phyloP scores from a whole-genome alignment of 1,284 basidiomycete species.

The Heterobasidion occidentale region DNA sequence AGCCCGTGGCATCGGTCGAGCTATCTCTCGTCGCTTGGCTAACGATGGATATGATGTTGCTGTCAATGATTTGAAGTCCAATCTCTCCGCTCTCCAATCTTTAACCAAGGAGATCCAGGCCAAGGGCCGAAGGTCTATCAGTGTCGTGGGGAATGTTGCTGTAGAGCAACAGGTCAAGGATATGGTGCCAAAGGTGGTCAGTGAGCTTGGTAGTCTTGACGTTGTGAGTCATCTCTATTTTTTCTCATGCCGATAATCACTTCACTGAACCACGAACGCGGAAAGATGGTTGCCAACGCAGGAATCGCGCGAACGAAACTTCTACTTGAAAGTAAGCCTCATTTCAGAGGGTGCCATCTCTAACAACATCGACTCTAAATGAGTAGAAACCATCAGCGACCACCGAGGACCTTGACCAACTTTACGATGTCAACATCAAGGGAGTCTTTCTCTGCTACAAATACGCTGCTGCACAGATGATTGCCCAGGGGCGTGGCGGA shows the following conservation, averaged over 20 bases:
- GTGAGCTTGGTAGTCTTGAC: conserved; percentile 25
- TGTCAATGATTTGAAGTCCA: conserved; percentile 9
- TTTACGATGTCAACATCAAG: neutral
- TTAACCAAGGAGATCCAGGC: neutral
- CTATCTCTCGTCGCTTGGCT: conserved; percentile 12
- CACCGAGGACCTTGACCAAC: neutral
- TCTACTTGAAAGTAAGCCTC: conserved; percentile 9
- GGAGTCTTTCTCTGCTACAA: conserved; percentile 5
- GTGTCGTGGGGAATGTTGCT: neutral
- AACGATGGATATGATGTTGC: conserved; percentile 11
- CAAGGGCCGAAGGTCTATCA: neutral
- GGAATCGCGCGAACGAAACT: conserved; percentile 9
- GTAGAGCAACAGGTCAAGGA: conserved; percentile 21
- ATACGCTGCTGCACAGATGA: conserved; percentile 5
- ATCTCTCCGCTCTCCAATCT: neutral
- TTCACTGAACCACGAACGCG: neutral
- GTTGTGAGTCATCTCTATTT: conserved; percentile 20
- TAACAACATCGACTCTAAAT: neutral
- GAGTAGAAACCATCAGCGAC: neutral
- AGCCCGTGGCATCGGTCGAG: conserved; percentile 13
- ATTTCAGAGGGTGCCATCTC: neutral
- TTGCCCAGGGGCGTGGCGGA: conserved; percentile 3
- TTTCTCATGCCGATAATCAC: neutral
- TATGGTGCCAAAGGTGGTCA: conserved; percentile 23
- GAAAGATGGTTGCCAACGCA: conserved; percentile 24